Conservation (phyloP, 305 asterid species). For the Fraxinus paxiana region DNA sequence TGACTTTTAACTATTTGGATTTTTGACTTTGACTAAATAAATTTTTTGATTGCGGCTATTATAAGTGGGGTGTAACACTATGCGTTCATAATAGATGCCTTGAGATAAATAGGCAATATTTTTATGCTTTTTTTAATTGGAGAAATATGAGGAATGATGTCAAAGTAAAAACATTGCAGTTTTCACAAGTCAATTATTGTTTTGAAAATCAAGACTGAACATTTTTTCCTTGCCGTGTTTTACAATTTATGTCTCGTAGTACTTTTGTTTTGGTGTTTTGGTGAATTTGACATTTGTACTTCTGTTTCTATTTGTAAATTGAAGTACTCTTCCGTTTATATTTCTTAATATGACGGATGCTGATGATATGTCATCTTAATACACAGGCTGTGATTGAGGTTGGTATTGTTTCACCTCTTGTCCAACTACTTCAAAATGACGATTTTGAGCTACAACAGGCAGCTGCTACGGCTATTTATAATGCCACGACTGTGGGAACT, state of each 20-base stretch:
- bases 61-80: too few relatives aligned
- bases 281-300: neutral
- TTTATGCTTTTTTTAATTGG: neutral
- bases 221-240: too few relatives aligned
- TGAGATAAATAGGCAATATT: too few relatives aligned
- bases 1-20: too few relatives aligned
- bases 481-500: constrained; percentile 51
- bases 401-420: constrained; percentile 31
- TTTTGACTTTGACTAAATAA: too few relatives aligned
- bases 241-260: neutral
- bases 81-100: too few relatives aligned
- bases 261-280: too few relatives aligned
- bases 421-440: constrained; percentile 42
- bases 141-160: neutral
- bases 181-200: too few relatives aligned
- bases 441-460: constrained; percentile 48
- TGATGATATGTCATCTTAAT: constrained; percentile 6
- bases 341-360: too few relatives aligned
- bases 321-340: too few relatives aligned
- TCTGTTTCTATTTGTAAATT: neutral
- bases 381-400: constrained; percentile 24
- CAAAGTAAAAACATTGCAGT: neutral
- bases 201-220: too few relatives aligned
- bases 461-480: constrained; percentile 44
- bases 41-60: too few relatives aligned